Evolutionary conservation across 2,329 filamentous ascomycete species (phyloP).

Genomic region (Fusarium nematophilum): DNA sequence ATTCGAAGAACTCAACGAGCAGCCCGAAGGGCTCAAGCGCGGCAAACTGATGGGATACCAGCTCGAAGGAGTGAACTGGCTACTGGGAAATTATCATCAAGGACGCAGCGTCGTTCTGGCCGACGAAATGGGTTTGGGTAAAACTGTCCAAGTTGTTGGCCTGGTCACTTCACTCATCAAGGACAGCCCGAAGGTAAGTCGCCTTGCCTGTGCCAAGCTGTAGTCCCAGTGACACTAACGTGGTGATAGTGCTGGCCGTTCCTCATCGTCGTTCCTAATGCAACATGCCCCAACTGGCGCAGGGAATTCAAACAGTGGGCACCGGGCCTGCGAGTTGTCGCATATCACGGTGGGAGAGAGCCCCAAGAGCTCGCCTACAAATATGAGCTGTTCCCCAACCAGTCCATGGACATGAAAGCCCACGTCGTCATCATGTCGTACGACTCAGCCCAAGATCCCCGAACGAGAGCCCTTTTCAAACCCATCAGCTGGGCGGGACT

Average conservation of each 20-base stretch:
- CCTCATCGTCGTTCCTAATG: constrained; percentile 91
- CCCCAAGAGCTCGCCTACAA: constrained; percentile 81
- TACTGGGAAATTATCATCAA: constrained; percentile 88
- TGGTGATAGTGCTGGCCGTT: constrained; percentile 81
- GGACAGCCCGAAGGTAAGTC: constrained; percentile 63
- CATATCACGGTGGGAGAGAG: constrained; percentile 84
- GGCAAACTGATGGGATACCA: constrained; percentile 95
- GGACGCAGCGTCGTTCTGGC: constrained; percentile 90
- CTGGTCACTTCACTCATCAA: constrained; percentile 80
- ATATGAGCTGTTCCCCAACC: constrained; percentile 84
- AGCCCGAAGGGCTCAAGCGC: constrained; percentile 79
- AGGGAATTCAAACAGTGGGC: constrained; percentile 96
- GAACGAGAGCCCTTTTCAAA: constrained; percentile 73
- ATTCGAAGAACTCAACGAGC: constrained; percentile 76
- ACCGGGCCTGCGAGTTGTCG: constrained; percentile 86
- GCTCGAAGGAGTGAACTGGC: constrained; percentile 92
- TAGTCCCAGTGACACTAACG: constrained; percentile 23
- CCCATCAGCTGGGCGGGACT: constrained; percentile 85
- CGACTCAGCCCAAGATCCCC: constrained; percentile 83
- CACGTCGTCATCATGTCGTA: constrained; percentile 97
- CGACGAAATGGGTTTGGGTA: constrained; percentile 98
- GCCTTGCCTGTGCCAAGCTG: neutral
- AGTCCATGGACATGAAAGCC: constrained; percentile 76
- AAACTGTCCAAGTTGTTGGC: constrained; percentile 93
- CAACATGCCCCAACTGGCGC: constrained; percentile 97